Percentiles rank a stretch among this genome's conserved stretches.
Conservation (phyloP, 1,284 basidiomycete species). For the Puccinia sorghi region DNA sequence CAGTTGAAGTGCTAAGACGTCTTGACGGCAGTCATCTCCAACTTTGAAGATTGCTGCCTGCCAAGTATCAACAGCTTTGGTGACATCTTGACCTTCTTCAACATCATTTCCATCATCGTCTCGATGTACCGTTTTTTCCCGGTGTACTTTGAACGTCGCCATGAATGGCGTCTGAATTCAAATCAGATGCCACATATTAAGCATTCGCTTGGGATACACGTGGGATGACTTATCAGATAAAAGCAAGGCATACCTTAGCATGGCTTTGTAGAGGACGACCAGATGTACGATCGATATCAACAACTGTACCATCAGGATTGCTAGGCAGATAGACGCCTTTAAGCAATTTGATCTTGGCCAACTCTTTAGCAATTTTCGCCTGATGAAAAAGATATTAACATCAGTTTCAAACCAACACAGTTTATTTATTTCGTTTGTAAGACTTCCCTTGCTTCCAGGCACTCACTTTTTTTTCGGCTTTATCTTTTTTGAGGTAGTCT, state of each 20-base stretch:
- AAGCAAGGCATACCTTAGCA: slow-evolving; percentile 70
- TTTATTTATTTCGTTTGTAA: neutral
- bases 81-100: slow-evolving; percentile 63
- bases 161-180: slow-evolving; percentile 86
- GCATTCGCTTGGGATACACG: neutral
- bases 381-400: slow-evolving; percentile 57
- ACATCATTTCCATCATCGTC: slow-evolving; percentile 68
- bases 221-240: neutral
- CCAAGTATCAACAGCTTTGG: slow-evolving; percentile 83
- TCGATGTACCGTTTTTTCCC: slow-evolving; percentile 68
- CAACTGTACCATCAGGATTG: slow-evolving; percentile 93
- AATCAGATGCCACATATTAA: neutral
- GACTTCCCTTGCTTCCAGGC: neutral
- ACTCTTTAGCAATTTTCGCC: slow-evolving; percentile 99
- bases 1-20: slow-evolving; percentile 90
- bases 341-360: slow-evolving; percentile 91
- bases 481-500: slow-evolving; percentile 92
- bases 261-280: slow-evolving; percentile 95
- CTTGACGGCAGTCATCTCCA: slow-evolving; percentile 97
- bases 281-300: slow-evolving; percentile 95
- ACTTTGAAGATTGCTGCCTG: slow-evolving; percentile 99
- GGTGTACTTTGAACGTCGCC: slow-evolving; percentile 98
- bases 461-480: slow-evolving; percentile 90
- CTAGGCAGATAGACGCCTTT: slow-evolving; percentile 94
- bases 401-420: neutral